Evolutionary conservation across 2,329 filamentous ascomycete genomes (phyloP).

Genomic region (Sphaerulina vaccinii): DNA sequence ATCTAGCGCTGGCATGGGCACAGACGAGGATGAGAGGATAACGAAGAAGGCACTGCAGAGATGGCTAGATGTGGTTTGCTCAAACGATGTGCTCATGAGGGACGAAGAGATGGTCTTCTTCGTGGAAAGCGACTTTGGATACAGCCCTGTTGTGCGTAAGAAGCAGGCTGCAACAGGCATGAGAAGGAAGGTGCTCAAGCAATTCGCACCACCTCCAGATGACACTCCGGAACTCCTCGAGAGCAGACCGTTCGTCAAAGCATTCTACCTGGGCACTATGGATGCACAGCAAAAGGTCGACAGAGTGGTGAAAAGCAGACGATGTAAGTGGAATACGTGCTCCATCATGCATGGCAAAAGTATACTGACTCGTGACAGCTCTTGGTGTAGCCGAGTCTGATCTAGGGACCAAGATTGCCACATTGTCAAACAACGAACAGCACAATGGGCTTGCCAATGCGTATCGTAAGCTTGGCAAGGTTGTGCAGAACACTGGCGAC

Average conservation of each 20-base stretch:
- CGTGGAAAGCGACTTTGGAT: conserved; percentile 98
- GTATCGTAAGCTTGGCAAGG: conserved; percentile 91
- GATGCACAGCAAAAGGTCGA: conserved; percentile 97
- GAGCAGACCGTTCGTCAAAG: conserved; percentile 85
- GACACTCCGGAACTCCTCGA: conserved; percentile 93
- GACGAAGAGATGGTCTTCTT: conserved; percentile 98
- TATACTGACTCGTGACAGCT: conserved; percentile 55
- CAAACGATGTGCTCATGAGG: conserved; percentile 85
- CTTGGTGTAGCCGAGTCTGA: conserved; percentile 90
- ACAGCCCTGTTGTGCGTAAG: conserved; percentile 90
- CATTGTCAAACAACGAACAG: conserved; percentile 85
- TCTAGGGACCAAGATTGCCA: conserved; percentile 83
- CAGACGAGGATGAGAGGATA: conserved; percentile 87
- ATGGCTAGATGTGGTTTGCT: conserved; percentile 92
- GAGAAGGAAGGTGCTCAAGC: conserved; percentile 91
- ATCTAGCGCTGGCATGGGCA: conserved; percentile 90
- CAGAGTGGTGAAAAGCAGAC: conserved; percentile 83
- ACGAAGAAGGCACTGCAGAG: conserved; percentile 88
- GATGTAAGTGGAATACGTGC: conserved; percentile 61
- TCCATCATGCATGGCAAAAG: not conserved
- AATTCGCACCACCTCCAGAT: conserved; percentile 95
- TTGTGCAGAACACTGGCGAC: conserved; percentile 90
- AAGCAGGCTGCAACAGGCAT: conserved; percentile 97
- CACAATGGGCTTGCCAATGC: conserved; percentile 85
- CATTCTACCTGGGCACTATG: conserved; percentile 94